A percentile compares a stretch with the other conserved stretches of the same genome.
Evolutionary conservation across 805 yeast species (phyloP).

Genomic region (Blastobotrys robertii): DNA sequence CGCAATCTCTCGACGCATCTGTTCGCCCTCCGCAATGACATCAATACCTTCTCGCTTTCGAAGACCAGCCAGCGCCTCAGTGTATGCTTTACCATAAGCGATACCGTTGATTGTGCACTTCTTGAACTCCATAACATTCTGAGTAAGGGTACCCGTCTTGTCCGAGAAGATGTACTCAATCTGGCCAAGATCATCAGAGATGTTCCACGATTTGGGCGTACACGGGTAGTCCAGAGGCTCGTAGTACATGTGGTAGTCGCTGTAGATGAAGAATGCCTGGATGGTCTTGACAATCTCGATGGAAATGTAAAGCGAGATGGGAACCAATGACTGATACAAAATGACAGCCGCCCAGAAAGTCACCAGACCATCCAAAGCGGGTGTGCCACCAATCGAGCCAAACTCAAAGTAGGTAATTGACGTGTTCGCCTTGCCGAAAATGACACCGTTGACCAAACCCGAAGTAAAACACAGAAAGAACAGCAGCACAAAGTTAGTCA

Average conservation of each 20-base stretch:
- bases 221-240: slow-evolving; percentile 65
- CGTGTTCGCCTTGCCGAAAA: slow-evolving; percentile 35
- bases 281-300: slow-evolving; percentile 72
- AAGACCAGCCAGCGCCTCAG: slow-evolving; percentile 65
- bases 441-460: slow-evolving; percentile 62
- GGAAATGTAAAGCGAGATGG: slow-evolving; percentile 70
- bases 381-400: slow-evolving; percentile 48
- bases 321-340: slow-evolving; percentile 68
- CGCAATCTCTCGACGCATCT: slow-evolving; percentile 37
- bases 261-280: slow-evolving; percentile 69
- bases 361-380: slow-evolving; percentile 58
- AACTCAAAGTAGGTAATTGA: slow-evolving; percentile 53
- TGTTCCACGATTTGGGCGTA: slow-evolving; percentile 76
- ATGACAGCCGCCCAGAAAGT: slow-evolving; percentile 68
- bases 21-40: slow-evolving; percentile 40
- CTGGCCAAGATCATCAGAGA: slow-evolving; percentile 78
- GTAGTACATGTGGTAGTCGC: slow-evolving; percentile 63
- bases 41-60: slow-evolving; percentile 59
- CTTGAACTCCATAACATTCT: slow-evolving; percentile 76
- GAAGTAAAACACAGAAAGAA: slow-evolving; percentile 61
- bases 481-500: slow-evolving; percentile 53
- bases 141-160: slow-evolving; percentile 78
- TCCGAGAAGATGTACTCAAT: slow-evolving; percentile 76
- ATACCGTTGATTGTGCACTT: slow-evolving; percentile 65
- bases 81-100: slow-evolving; percentile 64